A percentile compares a stretch with the other conserved stretches of the same genome.
phyloP scores from a whole-genome alignment of 129 eudicot genomes.

The Centella asiatica region DNA sequence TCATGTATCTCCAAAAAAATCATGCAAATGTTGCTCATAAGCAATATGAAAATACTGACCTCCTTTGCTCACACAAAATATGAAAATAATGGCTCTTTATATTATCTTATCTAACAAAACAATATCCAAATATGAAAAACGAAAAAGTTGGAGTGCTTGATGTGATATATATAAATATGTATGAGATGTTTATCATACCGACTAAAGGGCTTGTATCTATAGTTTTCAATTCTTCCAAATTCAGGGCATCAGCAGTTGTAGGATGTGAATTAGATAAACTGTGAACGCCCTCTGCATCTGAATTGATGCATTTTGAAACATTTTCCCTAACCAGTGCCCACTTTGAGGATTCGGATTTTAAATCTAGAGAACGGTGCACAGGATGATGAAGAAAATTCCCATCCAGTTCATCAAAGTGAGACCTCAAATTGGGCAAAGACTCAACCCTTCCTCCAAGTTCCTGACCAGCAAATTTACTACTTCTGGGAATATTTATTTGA shows the following conservation, averaged over 20 bases:
- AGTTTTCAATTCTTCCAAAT: slow-evolving; percentile 29
- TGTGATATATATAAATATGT: not conserved
- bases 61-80: not conserved
- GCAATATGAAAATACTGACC: not conserved
- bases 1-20: not conserved
- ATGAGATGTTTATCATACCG: slow-evolving; percentile 32
- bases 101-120: too few species aligned
- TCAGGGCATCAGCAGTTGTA: slow-evolving; percentile 11
- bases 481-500: slow-evolving; percentile 33
- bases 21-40: too few species aligned
- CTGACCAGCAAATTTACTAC: slow-evolving; percentile 20
- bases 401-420: slow-evolving; percentile 18
- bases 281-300: slow-evolving; percentile 12
- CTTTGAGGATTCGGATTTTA: slow-evolving; percentile 28
- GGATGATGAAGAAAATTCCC: slow-evolving; percentile 20
- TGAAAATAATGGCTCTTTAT: too few species aligned
- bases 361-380: slow-evolving; percentile 33
- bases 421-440: slow-evolving; percentile 52
- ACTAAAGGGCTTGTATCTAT: slow-evolving; percentile 28
- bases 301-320: slow-evolving; percentile 15
- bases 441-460: slow-evolving; percentile 26
- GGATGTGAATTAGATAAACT: slow-evolving; percentile 12
- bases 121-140: not conserved
- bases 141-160: not conserved
- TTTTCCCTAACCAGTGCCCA: slow-evolving; percentile 32